Conservation (phyloP, 192 early-diverging fungal genomes). For the Rhizoclosmatium globosum region DNA sequence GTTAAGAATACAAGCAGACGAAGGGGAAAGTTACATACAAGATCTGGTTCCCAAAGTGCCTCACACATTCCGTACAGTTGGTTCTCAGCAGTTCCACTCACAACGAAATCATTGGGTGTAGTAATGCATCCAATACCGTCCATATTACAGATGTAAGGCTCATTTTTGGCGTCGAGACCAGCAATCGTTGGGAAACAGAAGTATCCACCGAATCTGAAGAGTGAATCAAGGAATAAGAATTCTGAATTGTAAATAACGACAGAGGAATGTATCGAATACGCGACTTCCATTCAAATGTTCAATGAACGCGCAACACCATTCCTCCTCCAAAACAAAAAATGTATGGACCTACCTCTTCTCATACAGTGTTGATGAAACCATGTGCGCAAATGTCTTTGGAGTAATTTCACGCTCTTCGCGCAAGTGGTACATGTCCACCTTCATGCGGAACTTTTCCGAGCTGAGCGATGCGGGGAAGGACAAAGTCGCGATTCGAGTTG, state of each 20-base stretch:
- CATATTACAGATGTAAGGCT: conserved; percentile 93
- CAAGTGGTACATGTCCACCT: conserved; percentile 95
- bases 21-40: conserved; percentile 61
- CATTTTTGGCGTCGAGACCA: conserved; percentile 87
- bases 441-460: conserved; percentile 88
- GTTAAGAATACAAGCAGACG: background rate
- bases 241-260: background rate
- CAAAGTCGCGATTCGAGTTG: background rate
- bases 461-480: conserved; percentile 48
- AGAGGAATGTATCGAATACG: background rate
- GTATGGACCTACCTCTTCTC: conserved; percentile 72
- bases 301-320: too few relatives aligned
- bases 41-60: conserved; percentile 95
- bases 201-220: conserved; percentile 90
- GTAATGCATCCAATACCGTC: conserved; percentile 96
- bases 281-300: too few relatives aligned
- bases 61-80: conserved; percentile 98
- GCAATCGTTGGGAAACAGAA: conserved; percentile 95
- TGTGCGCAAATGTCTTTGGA: conserved; percentile 89
- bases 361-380: conserved; percentile 96
- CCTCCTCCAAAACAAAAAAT: background rate
- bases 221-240: background rate
- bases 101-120: conserved; percentile 94
- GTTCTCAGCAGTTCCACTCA: conserved; percentile 84
- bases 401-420: conserved; percentile 95